phyloP scores from a whole-genome alignment of 805 yeast genomes.

The Yarrowia sp. region DNA sequence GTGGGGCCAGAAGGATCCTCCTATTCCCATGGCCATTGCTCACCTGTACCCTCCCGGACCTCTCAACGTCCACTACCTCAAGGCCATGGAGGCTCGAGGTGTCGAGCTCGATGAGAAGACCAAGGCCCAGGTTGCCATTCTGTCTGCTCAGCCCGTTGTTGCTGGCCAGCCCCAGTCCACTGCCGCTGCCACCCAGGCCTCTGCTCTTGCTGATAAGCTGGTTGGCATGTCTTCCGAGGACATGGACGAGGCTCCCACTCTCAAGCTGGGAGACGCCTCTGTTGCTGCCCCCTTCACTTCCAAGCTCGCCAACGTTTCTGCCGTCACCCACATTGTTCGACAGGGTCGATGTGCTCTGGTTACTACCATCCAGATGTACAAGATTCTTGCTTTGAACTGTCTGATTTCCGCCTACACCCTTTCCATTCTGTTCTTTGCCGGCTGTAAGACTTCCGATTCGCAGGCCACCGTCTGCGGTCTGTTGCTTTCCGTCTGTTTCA shows the following conservation, averaged over 20 bases:
- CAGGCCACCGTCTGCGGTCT: constrained; percentile 97
- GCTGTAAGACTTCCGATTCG: constrained; percentile 96
- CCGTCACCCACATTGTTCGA: constrained; percentile 90
- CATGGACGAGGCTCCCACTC: constrained; percentile 78
- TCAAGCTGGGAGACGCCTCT: constrained; percentile 96
- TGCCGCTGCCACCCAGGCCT: constrained; percentile 37
- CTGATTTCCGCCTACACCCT: constrained; percentile 93
- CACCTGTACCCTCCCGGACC: constrained; percentile 97
- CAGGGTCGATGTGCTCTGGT: constrained; percentile 98
- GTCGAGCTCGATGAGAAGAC: constrained; percentile 62
- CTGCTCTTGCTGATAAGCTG: constrained; percentile 60
- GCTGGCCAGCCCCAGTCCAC: constrained; percentile 38
- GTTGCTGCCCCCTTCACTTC: constrained; percentile 99
- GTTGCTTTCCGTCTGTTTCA: constrained; percentile 86
- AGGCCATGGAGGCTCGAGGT: constrained; percentile 82
- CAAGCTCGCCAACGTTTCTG: constrained; percentile 82
- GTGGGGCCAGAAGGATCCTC: constrained; percentile 69
- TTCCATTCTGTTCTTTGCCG: constrained; percentile 90
- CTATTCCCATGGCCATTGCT: constrained; percentile 81
- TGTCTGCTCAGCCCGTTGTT: constrained; percentile 39
- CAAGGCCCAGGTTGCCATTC: constrained; percentile 42
- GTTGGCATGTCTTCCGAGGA: constrained; percentile 53
- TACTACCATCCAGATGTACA: constrained; percentile 98
- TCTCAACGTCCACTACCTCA: constrained; percentile 78
- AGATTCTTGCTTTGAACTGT: constrained; percentile 94